A percentile compares a stretch with the other conserved stretches of the same genome.
Conservation (phyloP, 139 green algal species). For the Micractinium sp. region DNA sequence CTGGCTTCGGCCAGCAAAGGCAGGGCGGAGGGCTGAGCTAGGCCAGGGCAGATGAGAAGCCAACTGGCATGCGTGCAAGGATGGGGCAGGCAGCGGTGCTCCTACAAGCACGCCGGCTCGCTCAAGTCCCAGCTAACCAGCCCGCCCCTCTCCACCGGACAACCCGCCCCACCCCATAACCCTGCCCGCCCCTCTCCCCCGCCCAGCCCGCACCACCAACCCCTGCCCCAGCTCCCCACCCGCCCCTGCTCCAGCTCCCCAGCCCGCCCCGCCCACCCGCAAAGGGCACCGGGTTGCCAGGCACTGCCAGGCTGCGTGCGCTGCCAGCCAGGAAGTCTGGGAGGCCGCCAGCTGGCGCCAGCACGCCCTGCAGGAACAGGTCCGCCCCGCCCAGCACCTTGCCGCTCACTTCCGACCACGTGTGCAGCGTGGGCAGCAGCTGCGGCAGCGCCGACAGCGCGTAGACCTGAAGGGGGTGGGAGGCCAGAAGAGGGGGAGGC, state of each 20-base stretch:
- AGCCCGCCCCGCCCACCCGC: background rate
- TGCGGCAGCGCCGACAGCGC: constrained; percentile 25
- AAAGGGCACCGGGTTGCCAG: constrained; percentile 47
- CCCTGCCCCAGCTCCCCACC: background rate
- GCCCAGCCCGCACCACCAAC: too few relatives aligned
- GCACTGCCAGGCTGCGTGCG: constrained; percentile 28
- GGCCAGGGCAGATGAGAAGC: too few relatives aligned
- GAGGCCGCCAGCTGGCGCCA: constrained; percentile 9
- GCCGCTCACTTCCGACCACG: constrained; percentile 12
- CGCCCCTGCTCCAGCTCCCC: background rate
- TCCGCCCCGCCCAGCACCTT: constrained; percentile 42
- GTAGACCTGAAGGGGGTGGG: constrained; percentile 37
- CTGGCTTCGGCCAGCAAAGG: too few relatives aligned
- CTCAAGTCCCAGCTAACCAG: too few relatives aligned
- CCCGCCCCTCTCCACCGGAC: too few relatives aligned
- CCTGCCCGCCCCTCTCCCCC: too few relatives aligned
- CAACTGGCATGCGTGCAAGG: too few relatives aligned
- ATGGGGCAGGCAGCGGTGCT: too few relatives aligned
- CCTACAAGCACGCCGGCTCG: too few relatives aligned
- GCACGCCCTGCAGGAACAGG: constrained; percentile 50
- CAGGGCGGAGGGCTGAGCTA: too few relatives aligned
- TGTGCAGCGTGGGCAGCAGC: constrained; percentile 37
- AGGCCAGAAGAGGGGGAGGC: background rate
- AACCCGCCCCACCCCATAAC: too few relatives aligned
- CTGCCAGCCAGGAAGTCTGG: constrained; percentile 37